Evolutionary conservation across 2,329 filamentous ascomycete genomes (phyloP).

Genomic region (Xylaria sp.): DNA sequence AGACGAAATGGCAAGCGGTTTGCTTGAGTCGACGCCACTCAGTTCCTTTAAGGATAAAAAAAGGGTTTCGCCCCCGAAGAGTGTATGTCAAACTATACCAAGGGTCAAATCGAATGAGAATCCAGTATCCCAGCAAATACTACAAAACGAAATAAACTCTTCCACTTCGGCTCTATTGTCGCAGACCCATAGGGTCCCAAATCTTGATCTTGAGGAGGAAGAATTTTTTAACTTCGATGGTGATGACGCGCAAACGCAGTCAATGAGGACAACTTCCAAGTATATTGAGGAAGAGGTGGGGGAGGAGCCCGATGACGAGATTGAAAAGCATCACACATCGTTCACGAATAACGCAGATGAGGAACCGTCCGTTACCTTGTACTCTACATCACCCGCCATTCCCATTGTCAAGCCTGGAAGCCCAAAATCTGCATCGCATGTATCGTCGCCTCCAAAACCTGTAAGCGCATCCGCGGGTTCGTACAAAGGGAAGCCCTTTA

Average conservation of each 20-base stretch:
- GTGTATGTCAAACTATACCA: not conserved
- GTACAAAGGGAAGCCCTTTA: slow-evolving; percentile 60
- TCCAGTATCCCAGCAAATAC: not conserved
- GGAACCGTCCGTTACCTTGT: slow-evolving; percentile 39
- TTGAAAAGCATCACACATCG: slow-evolving; percentile 30
- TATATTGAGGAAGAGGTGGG: slow-evolving; percentile 43
- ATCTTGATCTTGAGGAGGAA: slow-evolving; percentile 40
- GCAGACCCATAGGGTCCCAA: not conserved
- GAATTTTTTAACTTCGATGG: slow-evolving; percentile 56
- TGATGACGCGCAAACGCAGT: slow-evolving; percentile 24
- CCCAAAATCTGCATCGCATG: slow-evolving; percentile 42
- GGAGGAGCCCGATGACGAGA: slow-evolving; percentile 42
- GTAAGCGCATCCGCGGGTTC: slow-evolving; percentile 53
- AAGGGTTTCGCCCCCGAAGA: slow-evolving; percentile 34
- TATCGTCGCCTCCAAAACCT: slow-evolving; percentile 34
- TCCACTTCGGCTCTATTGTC: not conserved
- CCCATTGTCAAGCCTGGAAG: slow-evolving; percentile 44
- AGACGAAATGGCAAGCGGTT: slow-evolving; percentile 31
- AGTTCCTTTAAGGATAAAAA: slow-evolving; percentile 39
- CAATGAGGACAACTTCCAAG: slow-evolving; percentile 34
- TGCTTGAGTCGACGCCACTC: slow-evolving; percentile 38
- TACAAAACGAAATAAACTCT: slow-evolving; percentile 1
- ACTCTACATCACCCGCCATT: slow-evolving; percentile 53
- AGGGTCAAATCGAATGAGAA: slow-evolving; percentile 4
- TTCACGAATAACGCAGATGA: slow-evolving; percentile 24